Base-by-base conservation (phyloP, 2,329 filamentous ascomycete species). In the Penicillium freii region DNA sequence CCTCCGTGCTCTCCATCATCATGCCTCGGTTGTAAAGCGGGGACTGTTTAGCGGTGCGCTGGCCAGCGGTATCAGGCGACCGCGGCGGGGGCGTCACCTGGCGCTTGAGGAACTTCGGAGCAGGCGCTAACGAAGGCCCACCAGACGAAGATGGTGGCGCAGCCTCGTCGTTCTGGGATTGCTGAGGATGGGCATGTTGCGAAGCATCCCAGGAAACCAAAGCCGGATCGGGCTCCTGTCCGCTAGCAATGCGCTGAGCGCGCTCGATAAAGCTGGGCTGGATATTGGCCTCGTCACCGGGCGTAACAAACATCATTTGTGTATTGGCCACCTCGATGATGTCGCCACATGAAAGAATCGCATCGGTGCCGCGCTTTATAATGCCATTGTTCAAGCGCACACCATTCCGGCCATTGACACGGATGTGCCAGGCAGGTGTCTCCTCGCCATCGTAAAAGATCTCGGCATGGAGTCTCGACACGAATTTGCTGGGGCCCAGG, bases 221-320 rank as follows among this genome's bases (percentile, higher is more conserved):
- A 36, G 71, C 67, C 21, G 64, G 65, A 40, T 67, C 63, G 23
- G 60, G 59, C 51, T 77, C 76, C 40, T 76, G 73, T 3, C 74
- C 75, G 47, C 72, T 74, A 9, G 74, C 75, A 43, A 78, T 62
- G 23, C 74, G 73, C 65, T 78, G 76, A n/a, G 88, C 87, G 45
- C 89, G 86, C 65, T 89, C 84, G 17, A 90, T 82, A 69, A 89
- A 92, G 67, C 78, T 84, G 23, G 82, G 82, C 69, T 89, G 84
- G 59, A 95, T 87, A 46, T 84, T 81, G 27, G 92, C 81, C 25
- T 85, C 84, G 55, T 90, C 87, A 25, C 85, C 86, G 0, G 94
- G 93, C n/a, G 96, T 84, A 47, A 97, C 91, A 75, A 99, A 99
- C 81, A 97, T 93, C 94, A 99, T 99, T 78, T 99, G 93, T 1